Evolutionary conservation across 176 grass and related monocot species (phyloP).

Genomic region (Thinopyrum elongatum): DNA sequence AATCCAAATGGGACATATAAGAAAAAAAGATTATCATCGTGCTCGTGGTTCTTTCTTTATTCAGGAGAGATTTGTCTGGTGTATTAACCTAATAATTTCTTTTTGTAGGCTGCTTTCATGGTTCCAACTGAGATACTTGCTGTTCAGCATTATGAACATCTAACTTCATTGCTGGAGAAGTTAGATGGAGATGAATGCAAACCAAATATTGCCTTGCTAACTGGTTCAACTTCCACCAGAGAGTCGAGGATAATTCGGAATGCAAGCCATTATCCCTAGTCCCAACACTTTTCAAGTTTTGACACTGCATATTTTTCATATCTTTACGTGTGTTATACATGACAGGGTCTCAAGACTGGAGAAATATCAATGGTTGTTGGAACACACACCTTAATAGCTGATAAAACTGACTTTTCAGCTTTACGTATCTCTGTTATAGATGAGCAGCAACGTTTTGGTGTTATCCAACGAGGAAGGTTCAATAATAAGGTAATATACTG

Average conservation of each 20-base stretch:
- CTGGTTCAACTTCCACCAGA: constrained; percentile 75
- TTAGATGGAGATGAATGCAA: constrained; percentile 60
- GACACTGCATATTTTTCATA: constrained; percentile 24
- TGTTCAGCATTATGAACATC: constrained; percentile 74
- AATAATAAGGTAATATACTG: constrained; percentile 69
- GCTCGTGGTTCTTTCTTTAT: constrained; percentile 16
- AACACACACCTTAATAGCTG: constrained; percentile 87
- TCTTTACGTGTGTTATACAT: constrained; percentile 27
- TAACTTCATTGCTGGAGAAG: constrained; percentile 78
- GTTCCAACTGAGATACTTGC: constrained; percentile 93
- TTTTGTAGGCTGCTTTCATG: constrained; percentile 88
- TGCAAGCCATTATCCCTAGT: constrained; percentile 41
- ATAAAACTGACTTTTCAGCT: constrained; percentile 69
- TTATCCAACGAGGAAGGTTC: constrained; percentile 85
- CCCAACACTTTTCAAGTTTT: constrained; percentile 27
- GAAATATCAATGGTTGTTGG: constrained; percentile 92
- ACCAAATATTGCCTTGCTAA: constrained; percentile 84
- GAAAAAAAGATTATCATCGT: constrained; percentile 6
- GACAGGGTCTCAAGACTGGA: constrained; percentile 70
- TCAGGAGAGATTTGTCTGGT: constrained; percentile 15
- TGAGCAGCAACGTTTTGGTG: constrained; percentile 91
- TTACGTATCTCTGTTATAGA: constrained; percentile 82
- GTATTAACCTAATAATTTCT: constrained; percentile 30
- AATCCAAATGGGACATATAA: constrained; percentile 13
- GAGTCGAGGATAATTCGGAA: constrained; percentile 73